phyloP scores from a whole-genome alignment of 352 stramenopile genomes.

The Globisporangium okanoganense region DNA sequence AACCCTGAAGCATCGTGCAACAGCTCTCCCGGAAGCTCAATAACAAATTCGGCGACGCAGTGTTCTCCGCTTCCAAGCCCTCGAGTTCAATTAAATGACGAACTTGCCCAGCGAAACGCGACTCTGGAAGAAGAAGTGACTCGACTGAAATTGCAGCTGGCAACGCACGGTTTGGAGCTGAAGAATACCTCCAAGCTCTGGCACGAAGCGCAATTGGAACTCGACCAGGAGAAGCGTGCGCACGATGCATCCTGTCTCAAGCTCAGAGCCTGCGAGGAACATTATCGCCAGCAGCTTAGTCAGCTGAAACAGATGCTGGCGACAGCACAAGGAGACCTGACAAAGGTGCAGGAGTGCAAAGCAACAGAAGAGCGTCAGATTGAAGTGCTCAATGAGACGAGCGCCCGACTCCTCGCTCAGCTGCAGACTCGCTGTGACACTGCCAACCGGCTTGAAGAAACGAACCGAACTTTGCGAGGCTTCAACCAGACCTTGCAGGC shows the following conservation, averaged over 20 bases:
- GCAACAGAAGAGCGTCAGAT: not conserved
- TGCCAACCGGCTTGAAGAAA: not conserved
- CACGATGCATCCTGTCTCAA: not conserved
- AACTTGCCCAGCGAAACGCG: not conserved
- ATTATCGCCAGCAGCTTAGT: not conserved
- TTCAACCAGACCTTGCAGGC: not conserved
- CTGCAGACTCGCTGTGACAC: not conserved
- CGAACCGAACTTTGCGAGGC: not conserved
- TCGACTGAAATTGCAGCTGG: not conserved
- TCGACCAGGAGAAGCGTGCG: not conserved
- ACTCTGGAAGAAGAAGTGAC: not conserved
- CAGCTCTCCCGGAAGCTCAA: not conserved
- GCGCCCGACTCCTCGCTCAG: not conserved
- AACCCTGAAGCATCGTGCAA: not conserved
- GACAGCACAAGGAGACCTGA: conserved; percentile 6
- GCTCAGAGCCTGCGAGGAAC: not conserved
- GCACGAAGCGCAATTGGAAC: not conserved
- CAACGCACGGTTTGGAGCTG: not conserved
- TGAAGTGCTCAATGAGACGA: not conserved
- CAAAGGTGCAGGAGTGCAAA: conserved; percentile 5
- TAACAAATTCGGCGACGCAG: not conserved
- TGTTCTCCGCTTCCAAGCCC: not conserved
- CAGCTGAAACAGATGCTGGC: not conserved
- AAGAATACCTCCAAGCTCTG: not conserved
- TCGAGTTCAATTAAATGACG: not conserved